A percentile compares a stretch with the other conserved stretches of the same genome.
phyloP scores from a whole-genome alignment of 108 stramenopile species.

The Mayamaea pseudoterrestris region DNA sequence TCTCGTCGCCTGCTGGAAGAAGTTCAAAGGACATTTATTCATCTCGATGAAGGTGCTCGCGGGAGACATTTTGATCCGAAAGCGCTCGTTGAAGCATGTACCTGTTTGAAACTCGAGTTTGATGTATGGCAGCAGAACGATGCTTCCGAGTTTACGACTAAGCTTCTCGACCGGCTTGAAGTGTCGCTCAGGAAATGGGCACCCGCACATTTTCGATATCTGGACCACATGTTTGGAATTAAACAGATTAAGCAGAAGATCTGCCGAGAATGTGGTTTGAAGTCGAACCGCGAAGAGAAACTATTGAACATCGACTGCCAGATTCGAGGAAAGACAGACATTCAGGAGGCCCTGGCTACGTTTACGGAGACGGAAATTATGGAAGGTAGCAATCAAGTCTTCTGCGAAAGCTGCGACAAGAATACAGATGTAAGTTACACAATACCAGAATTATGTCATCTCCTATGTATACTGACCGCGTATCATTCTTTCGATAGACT shows the following conservation, averaged over 20 bases:
- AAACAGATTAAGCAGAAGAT: constrained; percentile 83
- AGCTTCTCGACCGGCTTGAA: constrained; percentile 89
- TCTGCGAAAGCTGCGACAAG: constrained; percentile 89
- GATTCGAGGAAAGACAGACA: constrained; percentile 84
- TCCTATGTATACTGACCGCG: no score
- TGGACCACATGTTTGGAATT: constrained; percentile 77
- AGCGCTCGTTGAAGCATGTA: constrained; percentile 86
- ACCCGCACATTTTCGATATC: constrained; percentile 60
- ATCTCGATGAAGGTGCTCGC: constrained; percentile 73
- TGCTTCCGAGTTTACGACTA: constrained; percentile 94
- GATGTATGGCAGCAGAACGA: constrained; percentile 99
- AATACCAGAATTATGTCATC: no score
- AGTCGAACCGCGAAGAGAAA: constrained; percentile 86
- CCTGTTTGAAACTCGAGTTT: constrained; percentile 91
- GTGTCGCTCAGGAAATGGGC: constrained; percentile 77
- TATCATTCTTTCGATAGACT: no score
- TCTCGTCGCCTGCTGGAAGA: constrained; percentile 87
- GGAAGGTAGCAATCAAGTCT: constrained; percentile 96
- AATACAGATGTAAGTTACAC: no score
- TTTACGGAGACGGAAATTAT: constrained; percentile 91
- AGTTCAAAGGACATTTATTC: constrained; percentile 90
- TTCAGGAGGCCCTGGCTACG: constrained; percentile 87
- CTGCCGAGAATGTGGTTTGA: constrained; percentile 85
- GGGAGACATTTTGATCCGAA: constrained; percentile 89
- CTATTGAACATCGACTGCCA: constrained; percentile 89